These are phyloP conservation scores for Metschnikowia kunwiensis DNA, from an alignment of 805 yeast species.

Conservation along the genomic window DNA sequence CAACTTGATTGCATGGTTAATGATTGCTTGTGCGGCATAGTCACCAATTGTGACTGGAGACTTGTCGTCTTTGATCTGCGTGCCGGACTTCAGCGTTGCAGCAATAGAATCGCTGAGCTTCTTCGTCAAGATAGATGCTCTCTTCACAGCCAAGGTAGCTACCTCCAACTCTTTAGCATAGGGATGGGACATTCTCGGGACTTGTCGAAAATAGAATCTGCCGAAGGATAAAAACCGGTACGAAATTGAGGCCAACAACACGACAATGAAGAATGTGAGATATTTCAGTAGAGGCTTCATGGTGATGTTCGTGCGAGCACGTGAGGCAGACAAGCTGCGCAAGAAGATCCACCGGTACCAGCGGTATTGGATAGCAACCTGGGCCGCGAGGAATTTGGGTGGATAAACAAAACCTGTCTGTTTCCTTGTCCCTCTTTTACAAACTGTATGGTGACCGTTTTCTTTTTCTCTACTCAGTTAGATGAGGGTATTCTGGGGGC, in stretches of 20 bases:
- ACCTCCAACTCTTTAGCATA: slow-evolving; percentile 68
- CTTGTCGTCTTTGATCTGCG: slow-evolving; percentile 77
- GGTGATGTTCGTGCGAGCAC: slow-evolving; percentile 16
- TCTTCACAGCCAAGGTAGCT: slow-evolving; percentile 86
- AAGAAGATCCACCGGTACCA: too few species aligned
- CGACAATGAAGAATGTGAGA: slow-evolving; percentile 2
- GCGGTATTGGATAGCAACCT: too few species aligned
- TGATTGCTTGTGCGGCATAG: slow-evolving; percentile 91
- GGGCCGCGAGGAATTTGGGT: too few species aligned
- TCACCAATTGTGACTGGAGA: slow-evolving; percentile 98
- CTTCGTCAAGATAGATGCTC: slow-evolving; percentile 77
- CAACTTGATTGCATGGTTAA: slow-evolving; percentile 74
- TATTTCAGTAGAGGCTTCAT: slow-evolving; percentile 2
- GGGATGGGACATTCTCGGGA: slow-evolving; percentile 20
- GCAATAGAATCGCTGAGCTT: slow-evolving; percentile 56
- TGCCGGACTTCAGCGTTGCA: slow-evolving; percentile 45
- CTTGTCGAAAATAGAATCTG: background rate
- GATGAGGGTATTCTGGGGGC: too few species aligned
- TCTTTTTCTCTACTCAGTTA: background rate
- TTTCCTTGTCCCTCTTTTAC: too few species aligned
- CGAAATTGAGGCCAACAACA: slow-evolving; percentile 7
- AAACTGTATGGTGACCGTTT: too few species aligned
- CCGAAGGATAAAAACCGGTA: slow-evolving; percentile 1
- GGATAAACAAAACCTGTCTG: too few species aligned
- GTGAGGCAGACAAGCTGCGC: slow-evolving; percentile 7